Evolutionary conservation across 202 grass and related monocot genomes (phyloP), one percentile per base, ranked within the genome.

Genomic region (Carex arenaria): DNA sequence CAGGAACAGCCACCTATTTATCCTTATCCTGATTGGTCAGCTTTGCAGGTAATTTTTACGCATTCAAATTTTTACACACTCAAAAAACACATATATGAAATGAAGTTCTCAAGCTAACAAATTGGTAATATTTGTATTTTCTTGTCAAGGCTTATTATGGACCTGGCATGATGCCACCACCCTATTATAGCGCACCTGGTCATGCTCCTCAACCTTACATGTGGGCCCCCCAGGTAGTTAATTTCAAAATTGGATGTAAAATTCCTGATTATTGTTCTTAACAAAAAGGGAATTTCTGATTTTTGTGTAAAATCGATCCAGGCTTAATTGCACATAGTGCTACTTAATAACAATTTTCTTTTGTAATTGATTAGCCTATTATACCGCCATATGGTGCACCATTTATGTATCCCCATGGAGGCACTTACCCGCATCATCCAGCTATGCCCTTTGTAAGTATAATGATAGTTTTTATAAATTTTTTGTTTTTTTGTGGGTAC

Each of bases 11-110:
- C 86, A 83, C 76, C 86, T 80, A 74, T 91, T 87, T 80, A 75
- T 88, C 90, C 92, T 61, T 97, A 94, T 85, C 92, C 92, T 74
- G 95, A 97, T 91, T 97, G 95, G 92, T 85, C 90, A 8, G 64
- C 89, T n/a, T 74, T 98, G 85, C 95, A 98, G 90, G 95, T 98
- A 53, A 53, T 26, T 26, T 26, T 26, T 26, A 26, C 26, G 1
- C 26, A 26, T 26, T 26, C 26, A 26, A 26, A 26, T 26, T 26
- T 26, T 26, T 26, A 26, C 26, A 26, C 26, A 26, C 26, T 26
- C 26, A 26, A 26, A 26, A 26, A 3, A 43, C 11, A 83, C 40
- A n/a, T 34, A 3, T 53, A 79, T 15, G 32, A 36, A n/a, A 79
- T 15, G 32, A 57, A n/a, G 3, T 72, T 26, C 20, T 4, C 51